A percentile compares a stretch with the other conserved stretches of the same genome.
phyloP scores from a whole-genome alignment of 768 basidiomycete genomes.

The Fomitopsis pulvina region DNA sequence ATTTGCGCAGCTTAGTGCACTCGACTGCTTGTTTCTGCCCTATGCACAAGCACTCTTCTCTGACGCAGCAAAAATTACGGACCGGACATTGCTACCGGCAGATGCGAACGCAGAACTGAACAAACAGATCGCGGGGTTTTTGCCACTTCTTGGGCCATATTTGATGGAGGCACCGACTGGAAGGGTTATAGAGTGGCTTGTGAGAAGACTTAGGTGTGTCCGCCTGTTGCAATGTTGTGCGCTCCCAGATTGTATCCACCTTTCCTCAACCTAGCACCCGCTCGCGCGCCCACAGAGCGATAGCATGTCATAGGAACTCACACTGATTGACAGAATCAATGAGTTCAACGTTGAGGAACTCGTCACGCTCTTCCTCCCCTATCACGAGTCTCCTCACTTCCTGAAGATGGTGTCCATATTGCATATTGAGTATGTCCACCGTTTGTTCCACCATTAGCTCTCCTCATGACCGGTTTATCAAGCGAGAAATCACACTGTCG shows the following conservation, averaged over 20 bases:
- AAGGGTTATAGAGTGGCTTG: slow-evolving; percentile 91
- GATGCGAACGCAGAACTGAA: slow-evolving; percentile 65
- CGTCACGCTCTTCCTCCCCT: slow-evolving; percentile 82
- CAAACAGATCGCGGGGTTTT: slow-evolving; percentile 48
- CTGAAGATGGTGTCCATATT: slow-evolving; percentile 88
- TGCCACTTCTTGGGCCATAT: slow-evolving; percentile 72
- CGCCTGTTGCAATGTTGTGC: background rate
- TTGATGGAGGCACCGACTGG: slow-evolving; percentile 75
- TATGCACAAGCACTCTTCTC: slow-evolving; percentile 77
- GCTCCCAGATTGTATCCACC: too few species aligned
- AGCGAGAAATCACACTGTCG: slow-evolving; percentile 60
- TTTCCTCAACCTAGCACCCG: too few species aligned
- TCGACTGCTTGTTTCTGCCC: slow-evolving; percentile 50
- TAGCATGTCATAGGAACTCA: background rate
- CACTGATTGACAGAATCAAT: slow-evolving; percentile 57
- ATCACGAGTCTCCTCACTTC: slow-evolving; percentile 93
- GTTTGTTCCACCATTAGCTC: background rate
- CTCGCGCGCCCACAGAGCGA: too few species aligned
- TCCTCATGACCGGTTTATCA: background rate
- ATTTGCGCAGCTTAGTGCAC: slow-evolving; percentile 58
- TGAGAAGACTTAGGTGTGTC: slow-evolving; percentile 80
- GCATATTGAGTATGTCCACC: slow-evolving; percentile 52
- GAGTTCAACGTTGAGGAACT: slow-evolving; percentile 86
- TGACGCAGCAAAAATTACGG: slow-evolving; percentile 63
- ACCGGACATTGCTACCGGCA: slow-evolving; percentile 67